phyloP scores from a whole-genome alignment of 2,329 filamentous ascomycete species.

The Colletotrichum sp. region DNA sequence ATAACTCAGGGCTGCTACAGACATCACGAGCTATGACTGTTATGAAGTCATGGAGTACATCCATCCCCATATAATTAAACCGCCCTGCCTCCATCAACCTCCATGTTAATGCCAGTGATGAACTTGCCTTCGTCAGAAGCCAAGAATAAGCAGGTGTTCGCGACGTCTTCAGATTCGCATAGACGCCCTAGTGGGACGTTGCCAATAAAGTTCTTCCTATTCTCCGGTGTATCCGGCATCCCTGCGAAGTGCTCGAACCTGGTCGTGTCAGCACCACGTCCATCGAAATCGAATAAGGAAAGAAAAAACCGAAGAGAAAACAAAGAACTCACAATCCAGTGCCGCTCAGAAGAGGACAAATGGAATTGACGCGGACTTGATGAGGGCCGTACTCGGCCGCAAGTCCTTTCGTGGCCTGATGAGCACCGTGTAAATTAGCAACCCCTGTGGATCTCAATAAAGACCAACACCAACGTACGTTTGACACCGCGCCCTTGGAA shows the following conservation, averaged over 20 bases:
- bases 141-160: slow-evolving; percentile 73
- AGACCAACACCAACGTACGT: slow-evolving; percentile 24
- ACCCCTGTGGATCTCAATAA: not conserved
- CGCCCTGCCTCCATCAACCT: slow-evolving; percentile 37
- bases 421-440: not conserved
- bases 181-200: slow-evolving; percentile 14
- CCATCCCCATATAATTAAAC: not conserved
- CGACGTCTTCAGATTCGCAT: slow-evolving; percentile 67
- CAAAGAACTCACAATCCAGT: slow-evolving; percentile 60
- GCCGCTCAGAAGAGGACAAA: slow-evolving; percentile 71
- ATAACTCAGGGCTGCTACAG: not conserved
- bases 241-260: slow-evolving; percentile 55
- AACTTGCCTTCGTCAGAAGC: slow-evolving; percentile 75
- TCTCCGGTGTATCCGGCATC: slow-evolving; percentile 67
- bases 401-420: slow-evolving; percentile 55
- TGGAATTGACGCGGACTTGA: slow-evolving; percentile 75
- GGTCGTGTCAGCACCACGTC: not conserved
- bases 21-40: not conserved
- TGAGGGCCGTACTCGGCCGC: slow-evolving; percentile 76
- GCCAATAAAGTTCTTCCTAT: slow-evolving; percentile 44
- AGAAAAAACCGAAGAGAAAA: too few species aligned
- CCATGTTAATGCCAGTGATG: slow-evolving; percentile 74
- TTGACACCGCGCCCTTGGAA: slow-evolving; percentile 69
- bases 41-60: not conserved
- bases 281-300: not conserved